Evolutionary conservation across 352 stramenopile species (phyloP).

Genomic region (Phytophthora palmivora): DNA sequence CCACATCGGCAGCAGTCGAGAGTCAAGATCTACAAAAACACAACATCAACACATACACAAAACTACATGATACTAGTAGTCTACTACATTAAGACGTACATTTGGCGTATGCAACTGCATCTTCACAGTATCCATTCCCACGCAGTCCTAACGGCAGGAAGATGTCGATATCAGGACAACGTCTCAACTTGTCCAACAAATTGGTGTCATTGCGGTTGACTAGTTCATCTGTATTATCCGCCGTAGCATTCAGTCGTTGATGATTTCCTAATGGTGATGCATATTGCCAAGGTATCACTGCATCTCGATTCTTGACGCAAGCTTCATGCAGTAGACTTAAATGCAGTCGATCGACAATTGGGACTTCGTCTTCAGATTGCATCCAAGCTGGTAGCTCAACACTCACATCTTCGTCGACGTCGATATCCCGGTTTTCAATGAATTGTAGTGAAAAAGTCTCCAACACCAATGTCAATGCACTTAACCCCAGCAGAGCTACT

Average conservation of each 20-base stretch:
- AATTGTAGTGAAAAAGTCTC: constrained; percentile 17
- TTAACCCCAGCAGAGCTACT: constrained; percentile 16
- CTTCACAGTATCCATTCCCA: constrained; percentile 73
- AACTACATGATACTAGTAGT: background rate
- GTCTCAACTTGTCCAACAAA: constrained; percentile 46
- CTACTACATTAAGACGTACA: constrained; percentile 35
- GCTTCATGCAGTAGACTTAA: constrained; percentile 42
- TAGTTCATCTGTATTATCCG: constrained; percentile 10
- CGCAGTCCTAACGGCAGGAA: constrained; percentile 59
- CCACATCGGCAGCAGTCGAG: constrained; percentile 51
- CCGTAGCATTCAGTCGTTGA: constrained; percentile 11
- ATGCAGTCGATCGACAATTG: constrained; percentile 41
- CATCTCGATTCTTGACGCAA: constrained; percentile 39
- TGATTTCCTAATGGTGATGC: constrained; percentile 20
- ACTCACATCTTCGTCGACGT: background rate
- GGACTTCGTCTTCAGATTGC: constrained; percentile 5
- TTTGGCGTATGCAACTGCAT: constrained; percentile 67
- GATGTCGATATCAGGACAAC: constrained; percentile 72
- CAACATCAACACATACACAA: background rate
- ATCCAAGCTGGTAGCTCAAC: constrained; percentile 2
- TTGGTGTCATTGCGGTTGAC: constrained; percentile 36
- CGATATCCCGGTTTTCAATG: constrained; percentile 3
- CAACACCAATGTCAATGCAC: constrained; percentile 19
- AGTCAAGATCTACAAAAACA: constrained; percentile 34
- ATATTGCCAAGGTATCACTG: constrained; percentile 42